Base-by-base conservation (phyloP, 257 asterid species). In the Nicotiana tabacum region DNA sequence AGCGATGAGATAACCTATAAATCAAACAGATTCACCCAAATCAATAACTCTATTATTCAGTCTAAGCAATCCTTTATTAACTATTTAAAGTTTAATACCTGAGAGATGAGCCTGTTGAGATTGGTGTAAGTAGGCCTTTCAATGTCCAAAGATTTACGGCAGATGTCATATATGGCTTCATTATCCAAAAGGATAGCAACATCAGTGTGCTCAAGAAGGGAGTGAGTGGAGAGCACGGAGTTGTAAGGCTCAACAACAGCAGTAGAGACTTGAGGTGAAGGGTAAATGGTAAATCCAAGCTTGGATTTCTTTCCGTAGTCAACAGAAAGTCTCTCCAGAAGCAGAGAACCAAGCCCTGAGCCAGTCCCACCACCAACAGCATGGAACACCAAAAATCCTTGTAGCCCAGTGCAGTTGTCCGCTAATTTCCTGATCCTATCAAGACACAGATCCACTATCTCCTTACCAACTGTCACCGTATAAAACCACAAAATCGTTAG, bases 291-390 rank as follows among this genome's bases (percentile, higher is more conserved):
- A 83, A 94, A 94, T 17, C 98, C 98, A 30, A 94, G 77, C 90
- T 94, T 94, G 0, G 98, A 94, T 35, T 93, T 94, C 87, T 94
- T 94, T 10, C 98, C 98, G 6, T 94, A 94, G 66, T 94, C 98
- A 8, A 94, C 98, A 1, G 98, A 94, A 7, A 94, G 96, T 90
- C 98, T 92, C 90, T 94, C 98, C 0, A 94, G 92, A 85, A 94
- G 69, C 11, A 94, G 90, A 43, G 98, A 94, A 65, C 98, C 98
- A 48, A 95, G 92, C 0, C 98, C 98, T 27, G 98, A 95, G 69
- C 98, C 98, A 15, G 98, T 95, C 7, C 98, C 98, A 58, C 98
- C 98, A n/a, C 98, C 98, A 10, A 95, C 98, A 24, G 98, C 98
- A 29, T 95, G 98, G 91, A 95, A 95, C 32, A 95, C 98, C 1